Conservation (phyloP, 805 yeast species). For the Ogataea angusta region DNA sequence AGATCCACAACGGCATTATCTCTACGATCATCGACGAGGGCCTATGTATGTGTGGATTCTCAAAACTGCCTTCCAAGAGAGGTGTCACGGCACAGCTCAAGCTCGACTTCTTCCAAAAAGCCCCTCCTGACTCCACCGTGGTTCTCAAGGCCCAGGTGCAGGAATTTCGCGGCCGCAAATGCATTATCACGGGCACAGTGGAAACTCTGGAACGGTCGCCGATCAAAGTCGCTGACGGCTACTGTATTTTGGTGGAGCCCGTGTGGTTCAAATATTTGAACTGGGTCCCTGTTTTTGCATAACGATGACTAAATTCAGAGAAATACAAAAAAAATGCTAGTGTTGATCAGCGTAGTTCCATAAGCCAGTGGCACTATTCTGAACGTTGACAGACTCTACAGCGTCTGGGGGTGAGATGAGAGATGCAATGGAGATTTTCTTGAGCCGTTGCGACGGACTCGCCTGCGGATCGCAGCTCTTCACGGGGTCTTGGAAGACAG, state of each 20-base stretch:
- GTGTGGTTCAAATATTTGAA: slow-evolving; percentile 75
- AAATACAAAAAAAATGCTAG: background rate
- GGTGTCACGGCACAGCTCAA: slow-evolving; percentile 86
- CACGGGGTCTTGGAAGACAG: background rate
- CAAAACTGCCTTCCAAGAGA: slow-evolving; percentile 68
- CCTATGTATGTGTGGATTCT: slow-evolving; percentile 81
- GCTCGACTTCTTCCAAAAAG: slow-evolving; percentile 59
- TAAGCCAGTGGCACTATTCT: background rate
- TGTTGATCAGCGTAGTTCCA: background rate
- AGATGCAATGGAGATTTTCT: slow-evolving; percentile 22
- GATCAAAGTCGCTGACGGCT: slow-evolving; percentile 48
- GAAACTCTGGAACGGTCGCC: slow-evolving; percentile 40
- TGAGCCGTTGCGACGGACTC: background rate
- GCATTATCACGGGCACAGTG: slow-evolving; percentile 66
- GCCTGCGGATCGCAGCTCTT: background rate
- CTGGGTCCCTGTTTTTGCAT: slow-evolving; percentile 45
- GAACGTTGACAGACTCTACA: slow-evolving; percentile 3
- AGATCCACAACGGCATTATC: slow-evolving; percentile 77
- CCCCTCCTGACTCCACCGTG: slow-evolving; percentile 60
- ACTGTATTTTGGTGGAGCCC: slow-evolving; percentile 79
- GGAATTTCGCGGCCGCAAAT: slow-evolving; percentile 75
- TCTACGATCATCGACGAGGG: slow-evolving; percentile 83
- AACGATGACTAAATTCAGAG: background rate
- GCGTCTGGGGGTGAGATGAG: slow-evolving; percentile 13
- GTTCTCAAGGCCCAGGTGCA: slow-evolving; percentile 64